These are phyloP conservation scores for Termitomyces sp. DNA, from an alignment of 768 basidiomycete species.

Conservation along the genomic window DNA sequence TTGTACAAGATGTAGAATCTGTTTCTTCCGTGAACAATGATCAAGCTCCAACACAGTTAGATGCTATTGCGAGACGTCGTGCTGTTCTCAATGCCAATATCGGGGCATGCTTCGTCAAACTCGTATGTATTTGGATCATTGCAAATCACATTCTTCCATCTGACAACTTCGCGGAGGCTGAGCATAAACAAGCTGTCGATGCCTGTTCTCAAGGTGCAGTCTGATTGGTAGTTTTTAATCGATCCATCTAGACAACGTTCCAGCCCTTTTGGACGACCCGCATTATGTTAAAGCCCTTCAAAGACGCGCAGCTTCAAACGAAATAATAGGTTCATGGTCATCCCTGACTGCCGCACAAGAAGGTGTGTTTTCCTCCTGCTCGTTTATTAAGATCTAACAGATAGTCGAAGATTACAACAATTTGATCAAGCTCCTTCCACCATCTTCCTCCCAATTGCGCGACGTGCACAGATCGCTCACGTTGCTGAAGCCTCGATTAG, in stretches of 20 bases:
- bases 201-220: constrained; percentile 70
- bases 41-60: constrained; percentile 8
- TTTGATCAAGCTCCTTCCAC: constrained; percentile 59
- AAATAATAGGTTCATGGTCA: constrained; percentile 75
- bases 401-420: constrained; percentile 62
- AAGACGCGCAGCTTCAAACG: constrained; percentile 83
- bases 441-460: constrained; percentile 41
- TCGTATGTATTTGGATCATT: constrained; percentile 41
- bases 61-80: constrained; percentile 50
- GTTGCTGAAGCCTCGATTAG: constrained; percentile 59
- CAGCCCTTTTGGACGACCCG: constrained; percentile 70
- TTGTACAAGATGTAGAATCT: constrained; percentile 16
- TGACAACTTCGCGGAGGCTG: constrained; percentile 39
- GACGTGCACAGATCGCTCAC: constrained; percentile 45
- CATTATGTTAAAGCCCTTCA: constrained; percentile 83
- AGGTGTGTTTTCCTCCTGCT: constrained; percentile 40
- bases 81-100: constrained; percentile 84
- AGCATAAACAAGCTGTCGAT: constrained; percentile 73
- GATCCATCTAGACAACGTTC: constrained; percentile 20
- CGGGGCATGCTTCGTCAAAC: constrained; percentile 75
- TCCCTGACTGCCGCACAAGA: constrained; percentile 78
- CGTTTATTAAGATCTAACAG: not conserved
- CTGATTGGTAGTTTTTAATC: not conserved
- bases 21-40: constrained; percentile 15
- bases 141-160: not conserved